Evolutionary conservation across 2,329 filamentous ascomycete genomes (phyloP), one percentile per base, ranked within the genome.

Genomic region (Chaetomiaceae sp.): DNA sequence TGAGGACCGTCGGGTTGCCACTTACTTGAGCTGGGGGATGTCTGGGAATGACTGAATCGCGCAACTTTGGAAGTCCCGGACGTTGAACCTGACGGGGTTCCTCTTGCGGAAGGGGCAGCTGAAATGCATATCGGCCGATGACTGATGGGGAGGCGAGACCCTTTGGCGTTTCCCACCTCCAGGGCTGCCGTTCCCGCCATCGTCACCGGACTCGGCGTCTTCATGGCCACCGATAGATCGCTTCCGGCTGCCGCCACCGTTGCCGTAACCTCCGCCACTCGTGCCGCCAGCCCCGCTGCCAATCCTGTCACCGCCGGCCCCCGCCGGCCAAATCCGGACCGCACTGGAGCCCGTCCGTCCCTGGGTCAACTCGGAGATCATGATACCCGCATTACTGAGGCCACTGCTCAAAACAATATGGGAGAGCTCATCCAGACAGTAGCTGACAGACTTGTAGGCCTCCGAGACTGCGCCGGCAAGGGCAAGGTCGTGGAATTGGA

Each of bases 31-130:
- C 40, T 44, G 56, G 5, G 58, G 40, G 3, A 62, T 53, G 17
- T 58, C 49, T 7, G 53, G 44, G n/a, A 54, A 59, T 3, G 38
- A 37, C 39, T 55, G 56, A 3, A 55, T 38, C 4, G 59, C 58
- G 21, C 60, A 62, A 17, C 12, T 46, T 14, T 50, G 51, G 12
- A 51, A 50, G 5, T 59, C 58, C 35, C 60, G 56, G 25, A 61
- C 48, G 19, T 62, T 62, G 48, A 62, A 62, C 44, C 43, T 57
- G 42, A 56, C 41, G 13, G 60, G 59, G 33, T 62, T 62, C 27
- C 60, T 48, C 52, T 62, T 62, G 19, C 60, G 56, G 38, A 60
- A 62, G 9, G 60, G 60, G 39, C 60, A 62, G 51, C 59, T 59
- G 17, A 57, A 44, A 4, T 46, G 35, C 37, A 51, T 39, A 5